Base-by-base conservation (phyloP, 208 protist species). In the Herpetomonas muscarum region DNA sequence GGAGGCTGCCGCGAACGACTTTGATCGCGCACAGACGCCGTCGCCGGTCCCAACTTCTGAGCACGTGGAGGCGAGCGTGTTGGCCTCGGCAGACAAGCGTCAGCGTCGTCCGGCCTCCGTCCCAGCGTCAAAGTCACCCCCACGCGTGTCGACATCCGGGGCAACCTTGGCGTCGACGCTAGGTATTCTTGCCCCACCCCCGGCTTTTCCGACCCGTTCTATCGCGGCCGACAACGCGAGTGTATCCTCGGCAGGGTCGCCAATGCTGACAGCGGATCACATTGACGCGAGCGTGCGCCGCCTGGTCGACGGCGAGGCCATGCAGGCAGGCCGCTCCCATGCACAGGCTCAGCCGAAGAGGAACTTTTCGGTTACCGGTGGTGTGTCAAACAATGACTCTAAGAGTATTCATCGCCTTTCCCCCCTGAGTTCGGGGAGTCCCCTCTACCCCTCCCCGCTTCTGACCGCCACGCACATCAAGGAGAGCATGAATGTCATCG, bases 281-380 rank as follows among this genome's bases (percentile, higher is more conserved):
- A 64, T 78, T 15, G 64, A 72, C 44, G 64, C 73, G 21, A 78
- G 71, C 62, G 32, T 78, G 21, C 53, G 64, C 32, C 52, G 65
- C 22, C 44, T 70, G 31, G 25, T 55, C 2, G 37, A 31, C 7
- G 64, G 57, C 13, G 49, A 50, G 45, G 46, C 68, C 31, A 29
- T 53, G 31, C 31, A 34, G n/a, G 54, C 54, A 3, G 32, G 56
- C 3, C 66, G 66, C n/a, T 77, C 64, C 22, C 58, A 77, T 36
- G 70, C 66, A 13, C 61, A 54, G 21, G 50, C 36, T 17, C 59
- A n/a, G n/a, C n/a, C n/a, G n/a, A n/a, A n/a, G n/a, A n/a, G n/a
- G n/a, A n/a, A n/a, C n/a, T n/a, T n/a, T n/a, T n/a, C n/a, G n/a
- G n/a, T n/a, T n/a, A n/a, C n/a, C n/a, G n/a, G n/a, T n/a, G n/a